phyloP scores from a whole-genome alignment of 805 yeast genomes.

The Clavispora fructus region DNA sequence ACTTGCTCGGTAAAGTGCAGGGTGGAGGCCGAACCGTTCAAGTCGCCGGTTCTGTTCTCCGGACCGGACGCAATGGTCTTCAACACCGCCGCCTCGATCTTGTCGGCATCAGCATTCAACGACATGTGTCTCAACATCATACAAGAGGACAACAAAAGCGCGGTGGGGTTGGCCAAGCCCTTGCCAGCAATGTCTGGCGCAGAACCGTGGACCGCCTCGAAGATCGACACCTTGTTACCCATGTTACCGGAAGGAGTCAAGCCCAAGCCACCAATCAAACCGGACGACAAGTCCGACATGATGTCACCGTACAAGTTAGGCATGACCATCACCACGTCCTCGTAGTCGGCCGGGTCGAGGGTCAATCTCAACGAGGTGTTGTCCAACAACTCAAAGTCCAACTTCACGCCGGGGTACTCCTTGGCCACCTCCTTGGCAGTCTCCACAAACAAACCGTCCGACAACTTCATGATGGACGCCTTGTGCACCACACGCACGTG shows the following conservation, averaged over 20 bases:
- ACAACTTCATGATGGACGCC: constrained; percentile 96
- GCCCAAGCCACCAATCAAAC: constrained; percentile 98
- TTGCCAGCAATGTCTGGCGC: constrained; percentile 99
- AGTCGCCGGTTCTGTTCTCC: constrained; percentile 93
- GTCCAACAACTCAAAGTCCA: constrained; percentile 86
- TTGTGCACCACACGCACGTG: constrained; percentile 94
- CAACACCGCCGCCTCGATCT: constrained; percentile 82
- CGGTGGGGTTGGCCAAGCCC: constrained; percentile 98
- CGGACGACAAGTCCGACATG: constrained; percentile 95
- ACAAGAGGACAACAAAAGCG: constrained; percentile 87
- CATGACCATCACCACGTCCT: constrained; percentile 92
- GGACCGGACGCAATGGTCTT: constrained; percentile 92
- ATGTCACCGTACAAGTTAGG: constrained; percentile 99
- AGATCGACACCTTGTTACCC: constrained; percentile 96
- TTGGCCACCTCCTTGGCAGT: constrained; percentile 85
- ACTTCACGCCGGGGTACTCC: constrained; percentile 86
- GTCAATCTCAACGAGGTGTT: constrained; percentile 91
- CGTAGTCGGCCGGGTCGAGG: constrained; percentile 81
- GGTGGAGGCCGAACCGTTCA: constrained; percentile 89
- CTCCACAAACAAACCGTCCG: constrained; percentile 94
- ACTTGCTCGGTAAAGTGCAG: constrained; percentile 87
- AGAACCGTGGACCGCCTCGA: constrained; percentile 99
- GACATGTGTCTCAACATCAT: constrained; percentile 99
- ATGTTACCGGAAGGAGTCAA: constrained; percentile 98
- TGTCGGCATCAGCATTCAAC: constrained; percentile 72